These are phyloP conservation scores for Euphorbia tirucalli DNA, from an alignment of 345 rosid species.

Conservation along the genomic window DNA sequence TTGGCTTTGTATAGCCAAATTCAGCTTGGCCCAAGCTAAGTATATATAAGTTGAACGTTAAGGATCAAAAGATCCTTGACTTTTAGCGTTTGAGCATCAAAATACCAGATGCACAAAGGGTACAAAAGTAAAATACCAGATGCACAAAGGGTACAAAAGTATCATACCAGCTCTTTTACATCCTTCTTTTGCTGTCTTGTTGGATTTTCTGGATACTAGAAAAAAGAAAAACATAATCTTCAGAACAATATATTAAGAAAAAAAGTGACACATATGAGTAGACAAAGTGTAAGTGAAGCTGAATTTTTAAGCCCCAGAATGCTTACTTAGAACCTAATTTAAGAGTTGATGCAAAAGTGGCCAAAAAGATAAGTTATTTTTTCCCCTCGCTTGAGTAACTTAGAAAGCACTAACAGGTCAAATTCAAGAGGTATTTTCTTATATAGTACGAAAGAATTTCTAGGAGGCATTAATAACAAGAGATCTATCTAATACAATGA, in stretches of 20 bases:
- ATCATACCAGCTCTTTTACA: constrained; percentile 78
- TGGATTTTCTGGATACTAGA: constrained; percentile 94
- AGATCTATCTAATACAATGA: background rate
- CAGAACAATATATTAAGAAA: too few species aligned
- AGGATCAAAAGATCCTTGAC: background rate
- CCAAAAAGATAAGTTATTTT: background rate
- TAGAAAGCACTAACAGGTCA: background rate
- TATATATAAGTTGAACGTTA: background rate
- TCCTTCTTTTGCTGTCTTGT: constrained; percentile 94
- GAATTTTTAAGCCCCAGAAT: background rate
- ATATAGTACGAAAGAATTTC: background rate
- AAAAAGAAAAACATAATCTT: constrained; percentile 4
- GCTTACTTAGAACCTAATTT: too few species aligned
- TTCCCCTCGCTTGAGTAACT: background rate
- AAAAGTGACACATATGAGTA: background rate
- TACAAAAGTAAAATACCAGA: background rate
- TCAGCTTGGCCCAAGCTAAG: background rate
- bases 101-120: background rate
- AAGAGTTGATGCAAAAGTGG: background rate
- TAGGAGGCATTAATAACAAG: background rate
- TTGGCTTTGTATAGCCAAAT: background rate
- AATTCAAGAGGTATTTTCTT: background rate
- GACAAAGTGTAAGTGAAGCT: background rate
- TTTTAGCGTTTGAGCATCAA: background rate
- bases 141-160: constrained; percentile 6